Evolutionary conservation across 805 yeast species (phyloP), one percentile per base, ranked within the genome.

Genomic region (Teunomyces lycoperdinae): DNA sequence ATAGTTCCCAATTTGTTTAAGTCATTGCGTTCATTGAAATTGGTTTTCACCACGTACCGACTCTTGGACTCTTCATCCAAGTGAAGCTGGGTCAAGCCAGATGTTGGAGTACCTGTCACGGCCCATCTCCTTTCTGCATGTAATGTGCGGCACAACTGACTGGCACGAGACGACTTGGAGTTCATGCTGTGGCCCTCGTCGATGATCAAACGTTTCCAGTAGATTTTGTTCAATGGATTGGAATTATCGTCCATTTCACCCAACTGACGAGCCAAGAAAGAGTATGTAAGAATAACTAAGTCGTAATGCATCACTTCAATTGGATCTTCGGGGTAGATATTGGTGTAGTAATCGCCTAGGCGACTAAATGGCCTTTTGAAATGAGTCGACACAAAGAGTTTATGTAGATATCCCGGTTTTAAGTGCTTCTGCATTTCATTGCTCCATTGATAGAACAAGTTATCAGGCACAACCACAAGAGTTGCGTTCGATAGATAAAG

Each of bases 51-150:
- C 0, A 73, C 67, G 55, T 81, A 81, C 43, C 69, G 66, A 17
- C 58, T 55, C 24, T 44, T 42, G 11, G 28, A 17, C 10, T 50
- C 59, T 44, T 73, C 73, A 44, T 71, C 71, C 71, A 83, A 76
- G 52, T 80, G 78, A 6, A 82, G 58, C 39, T 74, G 75, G 0
- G 89, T 83, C 45, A 85, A 65, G 0, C 91, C 91, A 0, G 86
- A 76, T 0, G 89, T 84, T 4, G 90, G 90, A 0, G 91, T 85
- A 28, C 91, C 90, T 0, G 87, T 81, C 0, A 85, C 87, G 0
- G 84, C 82, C 91, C 91, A 85, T 50, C 79, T 73, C 44, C 89
- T 70, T 56, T 85, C 91, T 7, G 79, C 78, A 42, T 64, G 61
- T 41, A 85, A 57, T 17, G 68, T 64, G 30, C 69, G 70, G 14